phyloP scores from a whole-genome alignment of 2,329 filamentous ascomycete genomes.

The Nemania bipapillata region DNA sequence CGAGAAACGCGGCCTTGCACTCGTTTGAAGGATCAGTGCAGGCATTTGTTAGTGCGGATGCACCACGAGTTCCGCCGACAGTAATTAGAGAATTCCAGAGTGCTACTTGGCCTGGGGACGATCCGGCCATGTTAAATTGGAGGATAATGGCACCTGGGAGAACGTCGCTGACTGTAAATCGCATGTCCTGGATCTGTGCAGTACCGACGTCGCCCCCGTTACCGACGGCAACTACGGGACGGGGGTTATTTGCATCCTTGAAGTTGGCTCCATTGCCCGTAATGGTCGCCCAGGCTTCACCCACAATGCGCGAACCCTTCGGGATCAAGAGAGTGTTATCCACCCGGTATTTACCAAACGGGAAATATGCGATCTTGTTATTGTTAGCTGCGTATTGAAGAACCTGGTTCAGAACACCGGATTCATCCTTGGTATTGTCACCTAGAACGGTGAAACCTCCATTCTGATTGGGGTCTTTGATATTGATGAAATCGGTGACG shows the following conservation, averaged over 20 bases:
- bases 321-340: slow-evolving; percentile 64
- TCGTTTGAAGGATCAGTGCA: slow-evolving; percentile 51
- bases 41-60: slow-evolving; percentile 43
- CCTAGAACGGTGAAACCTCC: slow-evolving; percentile 53
- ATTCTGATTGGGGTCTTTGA: slow-evolving; percentile 57
- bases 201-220: slow-evolving; percentile 66
- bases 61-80: slow-evolving; percentile 54
- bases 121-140: slow-evolving; percentile 54
- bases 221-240: slow-evolving; percentile 69
- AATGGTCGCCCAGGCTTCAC: slow-evolving; percentile 64
- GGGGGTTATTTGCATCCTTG: slow-evolving; percentile 62
- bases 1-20: slow-evolving; percentile 59
- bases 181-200: slow-evolving; percentile 73
- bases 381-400: slow-evolving; percentile 53
- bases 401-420: slow-evolving; percentile 54
- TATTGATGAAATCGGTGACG: slow-evolving; percentile 56
- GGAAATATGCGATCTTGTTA: slow-evolving; percentile 64
- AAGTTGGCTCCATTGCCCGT: slow-evolving; percentile 63
- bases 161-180: slow-evolving; percentile 70
- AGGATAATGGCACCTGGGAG: slow-evolving; percentile 71
- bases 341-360: slow-evolving; percentile 66
- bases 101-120: slow-evolving; percentile 49
- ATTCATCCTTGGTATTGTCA: slow-evolving; percentile 55
- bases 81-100: slow-evolving; percentile 55
- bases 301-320: slow-evolving; percentile 61